Base-by-base conservation (phyloP, 441 rosid genomes). In the Kokia cookei region DNA sequence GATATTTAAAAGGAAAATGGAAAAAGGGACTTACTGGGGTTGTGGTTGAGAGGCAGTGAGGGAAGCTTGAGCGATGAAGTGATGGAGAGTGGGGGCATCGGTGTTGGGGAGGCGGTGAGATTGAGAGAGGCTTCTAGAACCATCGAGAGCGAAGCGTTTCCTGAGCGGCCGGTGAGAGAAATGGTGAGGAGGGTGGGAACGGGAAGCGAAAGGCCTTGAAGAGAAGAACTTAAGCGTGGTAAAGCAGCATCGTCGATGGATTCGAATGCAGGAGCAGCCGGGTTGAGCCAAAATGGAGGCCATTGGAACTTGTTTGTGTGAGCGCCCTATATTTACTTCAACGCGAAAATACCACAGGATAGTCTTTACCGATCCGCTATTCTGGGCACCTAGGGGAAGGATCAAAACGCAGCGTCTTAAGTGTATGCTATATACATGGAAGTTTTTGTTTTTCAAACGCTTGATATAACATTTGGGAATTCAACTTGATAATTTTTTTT, bases 41-140 rank as follows among this genome's bases (percentile, higher is more conserved):
- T 72, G 88, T 2, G 81, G 48, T 61, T 82, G 87, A 15, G 89
- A 67, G 68, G 84, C 73, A 2, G 91, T 51, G 69, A 86, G 76
- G 59, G 94, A 73, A 77, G 93, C 84, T 19, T 84, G 85, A 5
- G 91, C 74, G 32, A 88, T 74, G 84, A 94, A 93, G 51, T 86
- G 91, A 54, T 80, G 89, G 75, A 94, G 90, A 15, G 75, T 74
- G 35, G 91, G 93, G 13, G 88, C 87, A 12, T 79, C 69, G 51
- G 75, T 83, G 0, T 74, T 45, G 35, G 80, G 50, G 73, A 54
- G 64, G 32, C 76, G 81, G 51, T 69, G 78, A 65, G 89, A 85
- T 8, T 74, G 81, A 69, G 87, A 86, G 47, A 87, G 85, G 73
- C 68, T 77, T 78, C 89, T 82, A 32, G 92, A 86, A 12, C 82